Conservation (phyloP, 2,329 filamentous ascomycete species). For the Venturia nashicola region DNA sequence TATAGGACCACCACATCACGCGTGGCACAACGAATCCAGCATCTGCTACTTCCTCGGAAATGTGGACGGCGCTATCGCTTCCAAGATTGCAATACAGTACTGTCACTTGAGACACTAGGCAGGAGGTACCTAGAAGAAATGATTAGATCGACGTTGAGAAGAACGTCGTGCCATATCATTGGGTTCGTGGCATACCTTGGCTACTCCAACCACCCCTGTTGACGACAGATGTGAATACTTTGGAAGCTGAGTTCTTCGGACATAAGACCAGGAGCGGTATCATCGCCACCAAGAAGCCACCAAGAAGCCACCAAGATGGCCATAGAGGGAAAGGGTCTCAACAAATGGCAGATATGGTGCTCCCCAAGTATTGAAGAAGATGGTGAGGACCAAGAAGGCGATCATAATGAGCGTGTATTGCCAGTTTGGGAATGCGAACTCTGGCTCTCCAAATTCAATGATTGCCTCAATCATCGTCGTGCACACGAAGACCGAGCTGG, state of each 20-base stretch:
- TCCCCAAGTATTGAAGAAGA: slow-evolving; percentile 23
- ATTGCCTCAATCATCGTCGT: slow-evolving; percentile 22
- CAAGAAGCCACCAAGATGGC: slow-evolving; percentile 23
- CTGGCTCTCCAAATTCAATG: slow-evolving; percentile 19
- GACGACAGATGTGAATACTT: slow-evolving; percentile 19
- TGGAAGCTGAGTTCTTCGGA: slow-evolving; percentile 20
- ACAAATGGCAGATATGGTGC: slow-evolving; percentile 24
- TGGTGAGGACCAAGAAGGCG: slow-evolving; percentile 20
- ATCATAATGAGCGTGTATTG: slow-evolving; percentile 28
- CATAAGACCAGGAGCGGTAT: slow-evolving; percentile 21
- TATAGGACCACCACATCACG: slow-evolving; percentile 29
- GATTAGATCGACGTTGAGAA: neutral
- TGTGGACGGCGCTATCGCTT: slow-evolving; percentile 34
- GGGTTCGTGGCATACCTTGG: neutral
- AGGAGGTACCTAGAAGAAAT: slow-evolving; percentile 9
- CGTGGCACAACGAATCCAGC: slow-evolving; percentile 23
- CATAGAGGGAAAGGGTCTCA: slow-evolving; percentile 24
- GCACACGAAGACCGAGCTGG: slow-evolving; percentile 11
- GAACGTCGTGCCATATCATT: neutral
- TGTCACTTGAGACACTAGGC: slow-evolving; percentile 14
- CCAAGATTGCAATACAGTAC: slow-evolving; percentile 19
- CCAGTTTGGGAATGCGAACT: slow-evolving; percentile 21
- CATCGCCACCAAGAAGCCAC: slow-evolving; percentile 25
- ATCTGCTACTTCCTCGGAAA: slow-evolving; percentile 25
- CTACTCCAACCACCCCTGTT: slow-evolving; percentile 26